Percentiles rank a stretch among this genome's conserved stretches.
Conservation (phyloP, 73 alveolate species). For the Symbiodinium natans region DNA sequence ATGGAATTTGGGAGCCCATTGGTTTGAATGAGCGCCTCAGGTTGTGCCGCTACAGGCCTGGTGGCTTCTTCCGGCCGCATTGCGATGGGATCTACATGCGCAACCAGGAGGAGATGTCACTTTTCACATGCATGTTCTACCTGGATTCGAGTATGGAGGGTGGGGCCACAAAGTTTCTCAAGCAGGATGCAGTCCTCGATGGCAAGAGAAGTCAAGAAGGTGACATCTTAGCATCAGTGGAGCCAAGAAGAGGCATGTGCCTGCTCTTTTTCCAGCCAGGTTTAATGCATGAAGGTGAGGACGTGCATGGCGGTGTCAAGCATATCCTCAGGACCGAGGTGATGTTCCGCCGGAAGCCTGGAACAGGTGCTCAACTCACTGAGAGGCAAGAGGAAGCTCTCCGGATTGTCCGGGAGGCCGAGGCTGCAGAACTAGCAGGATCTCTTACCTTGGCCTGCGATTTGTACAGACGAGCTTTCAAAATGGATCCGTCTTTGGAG, state of each 20-base stretch:
- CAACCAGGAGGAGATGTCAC: conserved; percentile 27
- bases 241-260: conserved; percentile 57
- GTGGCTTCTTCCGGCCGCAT: conserved; percentile 85
- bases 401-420: background rate
- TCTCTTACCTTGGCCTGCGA: background rate
- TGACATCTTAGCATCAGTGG: background rate
- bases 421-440: background rate
- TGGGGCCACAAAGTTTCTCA: conserved; percentile 72
- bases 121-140: conserved; percentile 90
- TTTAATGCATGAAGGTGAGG: conserved; percentile 54
- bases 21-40: conserved; percentile 56
- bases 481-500: conserved; percentile 7
- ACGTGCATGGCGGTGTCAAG: conserved; percentile 39
- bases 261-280: conserved; percentile 56
- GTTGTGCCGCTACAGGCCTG: conserved; percentile 77
- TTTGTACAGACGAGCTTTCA: conserved; percentile 25
- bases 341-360: conserved; percentile 68
- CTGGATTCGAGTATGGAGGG: conserved; percentile 64
- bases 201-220: background rate
- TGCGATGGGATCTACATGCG: conserved; percentile 68
- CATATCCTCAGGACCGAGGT: conserved; percentile 74
- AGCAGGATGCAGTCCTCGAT: background rate
- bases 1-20: conserved; percentile 49
- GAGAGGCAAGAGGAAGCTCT: conserved; percentile 16
- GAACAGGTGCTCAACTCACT: background rate